These are phyloP conservation scores for Cryomyces antarcticus DNA, from an alignment of 495 filamentous ascomycete genomes.

Conservation along the genomic window DNA sequence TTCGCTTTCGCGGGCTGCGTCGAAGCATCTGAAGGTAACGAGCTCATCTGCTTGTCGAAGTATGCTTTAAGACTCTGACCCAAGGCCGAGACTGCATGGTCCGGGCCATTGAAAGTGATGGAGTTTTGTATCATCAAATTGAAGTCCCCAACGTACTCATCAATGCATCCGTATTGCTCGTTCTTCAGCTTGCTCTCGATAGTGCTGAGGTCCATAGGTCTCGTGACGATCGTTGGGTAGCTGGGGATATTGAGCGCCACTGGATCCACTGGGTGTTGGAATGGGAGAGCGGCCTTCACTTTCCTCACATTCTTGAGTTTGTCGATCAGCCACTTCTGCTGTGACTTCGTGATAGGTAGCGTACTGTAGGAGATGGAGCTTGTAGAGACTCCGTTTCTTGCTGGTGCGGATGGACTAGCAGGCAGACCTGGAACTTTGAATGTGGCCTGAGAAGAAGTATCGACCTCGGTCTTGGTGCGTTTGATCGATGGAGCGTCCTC, in stretches of 20 bases:
- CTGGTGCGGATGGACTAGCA: background rate
- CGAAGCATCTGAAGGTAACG: conserved; percentile 27
- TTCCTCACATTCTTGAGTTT: conserved; percentile 58
- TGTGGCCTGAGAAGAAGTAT: conserved; percentile 1
- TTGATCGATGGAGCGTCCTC: background rate
- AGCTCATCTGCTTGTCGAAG: conserved; percentile 39
- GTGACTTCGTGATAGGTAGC: conserved; percentile 28
- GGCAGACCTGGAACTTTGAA: conserved; percentile 15
- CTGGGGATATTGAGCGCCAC: conserved; percentile 44
- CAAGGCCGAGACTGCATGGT: conserved; percentile 44
- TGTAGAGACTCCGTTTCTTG: conserved; percentile 1
- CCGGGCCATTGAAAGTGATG: conserved; percentile 57
- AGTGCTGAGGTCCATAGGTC: conserved; percentile 63
- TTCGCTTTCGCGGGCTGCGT: conserved; percentile 34
- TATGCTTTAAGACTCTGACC: conserved; percentile 39
- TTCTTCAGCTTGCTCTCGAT: conserved; percentile 63
- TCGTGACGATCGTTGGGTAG: conserved; percentile 49
- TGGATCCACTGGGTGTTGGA: conserved; percentile 54
- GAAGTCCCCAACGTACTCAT: conserved; percentile 51
- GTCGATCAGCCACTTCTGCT: conserved; percentile 33
- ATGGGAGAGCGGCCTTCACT: conserved; percentile 51
- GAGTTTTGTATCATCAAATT: conserved; percentile 57
- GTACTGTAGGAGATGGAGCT: conserved; percentile 8
- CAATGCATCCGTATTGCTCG: conserved; percentile 39
- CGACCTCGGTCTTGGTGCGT: conserved; percentile 7